Evolutionary conservation across 345 rosid species (phyloP), one percentile per base, ranked within the genome.

Genomic region (Barbarea vulgaris): DNA sequence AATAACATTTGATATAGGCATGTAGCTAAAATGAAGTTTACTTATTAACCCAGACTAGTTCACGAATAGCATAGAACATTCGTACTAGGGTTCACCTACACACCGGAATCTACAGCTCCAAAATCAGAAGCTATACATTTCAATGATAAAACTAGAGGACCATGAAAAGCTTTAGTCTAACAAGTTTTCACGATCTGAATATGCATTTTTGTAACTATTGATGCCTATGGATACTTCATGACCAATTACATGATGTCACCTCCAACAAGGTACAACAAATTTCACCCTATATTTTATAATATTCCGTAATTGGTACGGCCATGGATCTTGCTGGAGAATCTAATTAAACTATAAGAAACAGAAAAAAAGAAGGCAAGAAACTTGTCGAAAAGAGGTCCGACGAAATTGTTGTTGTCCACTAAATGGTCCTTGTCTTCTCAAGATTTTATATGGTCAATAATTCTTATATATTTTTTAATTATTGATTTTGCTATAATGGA

Each of bases 191-290:
- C 33, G 64, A 83, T 80, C 64, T 92, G 80, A 88, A 86, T 70
- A 87, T 90, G 89, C 97, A 87, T 72, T 88, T 88, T 87, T 68
- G 88, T 86, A 48, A 75, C 86, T 17, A 85, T 86, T 66, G 88
- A 90, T 72, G 64, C 39, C 22, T 37, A 74, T 90, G 84, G 82
- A 93, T 74, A 79, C 84, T 21, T 76, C 63, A 71, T 85, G 81
- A 75, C 24, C 36, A 41, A 28, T 52, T 60, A 27, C 31, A 39
- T 68, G 69, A 68, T 59, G 74, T 39, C 47, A 60, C 28, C 36
- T 68, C 53, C 37, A 76, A 68, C 36, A 68, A 59, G 54, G 36
- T 53, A 61, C 79, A 31, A 13, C 60, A 37, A 25, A 48, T 15
- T 27, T 42, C 39, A 24, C 21, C 8, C 31, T 46, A 27, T 28